phyloP scores from a whole-genome alignment of 495 filamentous ascomycete genomes.

The Chaetomium tenue region DNA sequence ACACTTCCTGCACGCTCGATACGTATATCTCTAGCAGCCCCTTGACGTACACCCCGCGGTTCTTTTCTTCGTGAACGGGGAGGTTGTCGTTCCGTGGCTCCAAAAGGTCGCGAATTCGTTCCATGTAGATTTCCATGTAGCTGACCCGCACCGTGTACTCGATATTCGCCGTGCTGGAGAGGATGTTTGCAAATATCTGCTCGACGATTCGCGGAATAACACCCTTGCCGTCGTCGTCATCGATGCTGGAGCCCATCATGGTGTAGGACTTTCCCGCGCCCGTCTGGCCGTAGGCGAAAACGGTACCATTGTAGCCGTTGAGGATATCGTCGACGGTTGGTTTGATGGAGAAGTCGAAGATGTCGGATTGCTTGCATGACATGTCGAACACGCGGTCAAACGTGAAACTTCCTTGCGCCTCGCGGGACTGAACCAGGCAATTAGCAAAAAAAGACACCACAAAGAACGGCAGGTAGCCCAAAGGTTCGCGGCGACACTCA shows the following conservation, averaged over 20 bases:
- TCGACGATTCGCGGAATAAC: conserved; percentile 97
- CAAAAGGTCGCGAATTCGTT: conserved; percentile 90
- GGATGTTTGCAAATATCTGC: conserved; percentile 94
- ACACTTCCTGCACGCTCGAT: conserved; percentile 91
- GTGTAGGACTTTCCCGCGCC: conserved; percentile 98
- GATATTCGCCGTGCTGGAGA: conserved; percentile 86
- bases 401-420: conserved; percentile 82
- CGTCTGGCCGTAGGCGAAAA: conserved; percentile 98
- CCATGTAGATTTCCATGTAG: conserved; percentile 99
- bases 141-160: conserved; percentile 97
- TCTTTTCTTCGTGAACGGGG: conserved; percentile 96
- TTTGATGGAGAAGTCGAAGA: conserved; percentile 96
- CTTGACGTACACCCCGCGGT: conserved; percentile 93
- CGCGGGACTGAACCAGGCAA: conserved; percentile 79
- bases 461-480: not conserved
- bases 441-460: conserved; percentile 4
- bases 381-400: conserved; percentile 98
- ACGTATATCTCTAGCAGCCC: conserved; percentile 94
- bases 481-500: conserved; percentile 52
- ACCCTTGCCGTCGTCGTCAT: conserved; percentile 83
- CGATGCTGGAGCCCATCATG: conserved; percentile 98
- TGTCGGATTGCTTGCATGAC: conserved; percentile 78
- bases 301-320: conserved; percentile 98
- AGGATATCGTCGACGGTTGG: conserved; percentile 96
- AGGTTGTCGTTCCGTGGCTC: conserved; percentile 92